phyloP scores from a whole-genome alignment of 352 stramenopile genomes.

The Globisporangium recalcitrans region DNA sequence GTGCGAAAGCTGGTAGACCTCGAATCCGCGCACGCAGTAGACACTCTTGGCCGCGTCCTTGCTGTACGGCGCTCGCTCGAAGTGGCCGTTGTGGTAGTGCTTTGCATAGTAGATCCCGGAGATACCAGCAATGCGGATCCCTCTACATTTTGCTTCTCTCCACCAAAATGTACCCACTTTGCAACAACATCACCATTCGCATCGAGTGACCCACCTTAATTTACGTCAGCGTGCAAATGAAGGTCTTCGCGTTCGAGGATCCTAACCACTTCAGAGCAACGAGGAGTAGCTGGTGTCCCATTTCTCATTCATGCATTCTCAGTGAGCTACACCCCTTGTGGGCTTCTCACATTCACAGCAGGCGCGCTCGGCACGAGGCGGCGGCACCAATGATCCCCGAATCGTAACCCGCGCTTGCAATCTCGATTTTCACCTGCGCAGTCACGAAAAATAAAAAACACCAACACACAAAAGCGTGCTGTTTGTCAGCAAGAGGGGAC shows the following conservation, averaged over 20 bases:
- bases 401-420: slow-evolving; percentile 77
- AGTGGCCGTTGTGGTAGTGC: slow-evolving; percentile 73
- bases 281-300: too few species aligned
- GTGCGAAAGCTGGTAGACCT: slow-evolving; percentile 78
- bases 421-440: slow-evolving; percentile 62
- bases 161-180: too few species aligned
- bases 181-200: too few species aligned
- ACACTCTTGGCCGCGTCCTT: slow-evolving; percentile 63
- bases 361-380: slow-evolving; percentile 23
- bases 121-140: slow-evolving; percentile 75
- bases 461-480: too few species aligned
- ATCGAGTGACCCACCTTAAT: too few species aligned
- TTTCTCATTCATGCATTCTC: background rate
- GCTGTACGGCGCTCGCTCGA: slow-evolving; percentile 37
- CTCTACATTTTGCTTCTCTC: too few species aligned
- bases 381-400: slow-evolving; percentile 78
- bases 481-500: background rate
- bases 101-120: slow-evolving; percentile 91
- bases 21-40: slow-evolving; percentile 86
- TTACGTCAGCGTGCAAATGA: too few species aligned
- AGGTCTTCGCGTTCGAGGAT: too few species aligned
- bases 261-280: too few species aligned
- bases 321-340: background rate
- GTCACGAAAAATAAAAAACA: background rate
- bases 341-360: slow-evolving; percentile 2